Evolutionary conservation across 306 rosid genomes (phyloP).

Genomic region (Citrullus mucosospermus): DNA sequence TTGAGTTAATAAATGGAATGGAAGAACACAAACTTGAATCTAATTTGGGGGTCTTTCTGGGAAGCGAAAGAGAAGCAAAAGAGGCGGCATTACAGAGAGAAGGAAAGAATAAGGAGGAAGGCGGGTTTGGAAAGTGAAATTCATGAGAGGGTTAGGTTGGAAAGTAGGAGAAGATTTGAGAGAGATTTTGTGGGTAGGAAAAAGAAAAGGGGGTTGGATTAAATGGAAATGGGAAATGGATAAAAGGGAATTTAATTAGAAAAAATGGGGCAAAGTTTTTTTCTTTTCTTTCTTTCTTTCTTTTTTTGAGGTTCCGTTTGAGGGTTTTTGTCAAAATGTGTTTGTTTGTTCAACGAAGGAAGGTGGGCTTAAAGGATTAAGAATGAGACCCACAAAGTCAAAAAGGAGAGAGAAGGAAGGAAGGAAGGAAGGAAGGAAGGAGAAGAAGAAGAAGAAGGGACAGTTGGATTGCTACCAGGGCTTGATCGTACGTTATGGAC

Average conservation of each 20-base stretch:
- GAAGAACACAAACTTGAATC: not conserved
- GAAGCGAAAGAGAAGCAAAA: not conserved
- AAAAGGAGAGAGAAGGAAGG: not conserved
- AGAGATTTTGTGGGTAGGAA: constrained; percentile 7
- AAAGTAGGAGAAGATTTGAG: not conserved
- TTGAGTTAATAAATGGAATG: not conserved
- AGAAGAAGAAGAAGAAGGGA: not conserved
- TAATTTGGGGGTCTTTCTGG: not conserved
- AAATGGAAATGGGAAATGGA: not conserved
- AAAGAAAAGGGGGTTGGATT: not conserved
- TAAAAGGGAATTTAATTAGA: not conserved
- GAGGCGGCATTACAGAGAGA: not conserved
- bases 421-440: no score
- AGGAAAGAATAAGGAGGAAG: not conserved
- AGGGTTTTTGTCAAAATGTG: not conserved
- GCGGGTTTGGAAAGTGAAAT: not conserved
- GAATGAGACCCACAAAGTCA: constrained; percentile 5
- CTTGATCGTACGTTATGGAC: constrained; percentile 1
- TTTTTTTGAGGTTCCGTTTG: not conserved
- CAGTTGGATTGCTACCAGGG: constrained; percentile 5
- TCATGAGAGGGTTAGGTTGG: constrained; percentile 6
- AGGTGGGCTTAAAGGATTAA: not conserved
- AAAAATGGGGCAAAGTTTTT: no score
- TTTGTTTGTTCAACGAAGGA: constrained; percentile 1
- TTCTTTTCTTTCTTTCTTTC: no score